Percentiles rank a stretch among this genome's conserved stretches.
Conservation (phyloP, 177 flowering plant species). For the Vitis hybrid region DNA sequence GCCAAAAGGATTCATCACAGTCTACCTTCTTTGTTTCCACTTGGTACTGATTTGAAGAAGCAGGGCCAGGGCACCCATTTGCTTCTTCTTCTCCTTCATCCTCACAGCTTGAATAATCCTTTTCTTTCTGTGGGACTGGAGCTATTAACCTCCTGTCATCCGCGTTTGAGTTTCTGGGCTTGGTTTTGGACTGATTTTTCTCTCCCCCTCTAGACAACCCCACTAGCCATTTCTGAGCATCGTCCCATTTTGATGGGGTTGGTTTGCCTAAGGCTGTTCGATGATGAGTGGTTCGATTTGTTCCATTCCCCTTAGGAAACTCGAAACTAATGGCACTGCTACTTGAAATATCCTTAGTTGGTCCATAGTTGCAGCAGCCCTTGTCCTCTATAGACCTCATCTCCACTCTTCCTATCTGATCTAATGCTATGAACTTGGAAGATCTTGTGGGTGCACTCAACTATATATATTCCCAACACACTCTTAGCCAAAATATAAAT, state of each 20-base stretch:
- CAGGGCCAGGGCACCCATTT: conserved; percentile 3
- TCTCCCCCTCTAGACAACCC: conserved; percentile 80
- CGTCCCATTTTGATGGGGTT: conserved; percentile 96
- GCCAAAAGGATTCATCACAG: conserved; percentile 66
- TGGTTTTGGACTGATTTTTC: conserved; percentile 35
- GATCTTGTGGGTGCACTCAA: neutral
- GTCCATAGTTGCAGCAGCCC: conserved; percentile 49
- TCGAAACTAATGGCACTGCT: conserved; percentile 46
- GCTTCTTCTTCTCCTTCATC: conserved; percentile 27
- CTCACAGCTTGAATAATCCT: conserved; percentile 45
- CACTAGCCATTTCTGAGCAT: conserved; percentile 94
- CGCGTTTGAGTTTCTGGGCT: conserved; percentile 83
- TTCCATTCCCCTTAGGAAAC: conserved; percentile 64
- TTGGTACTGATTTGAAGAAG: no score
- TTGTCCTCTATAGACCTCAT: conserved; percentile 79
- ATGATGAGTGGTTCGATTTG: conserved; percentile 44
- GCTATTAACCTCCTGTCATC: conserved; percentile 81
- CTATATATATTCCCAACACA: no score
- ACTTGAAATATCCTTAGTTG: conserved; percentile 40
- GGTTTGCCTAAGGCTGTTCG: conserved; percentile 73
- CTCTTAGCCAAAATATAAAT: neutral
- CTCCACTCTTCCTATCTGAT: conserved; percentile 3
- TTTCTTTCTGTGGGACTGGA: conserved; percentile 65
- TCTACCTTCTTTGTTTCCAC: conserved; percentile 35
- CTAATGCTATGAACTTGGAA: neutral